Evolutionary conservation across 23 red algal genomes (phyloP).

Genomic region (Gracilaria gracilis): DNA sequence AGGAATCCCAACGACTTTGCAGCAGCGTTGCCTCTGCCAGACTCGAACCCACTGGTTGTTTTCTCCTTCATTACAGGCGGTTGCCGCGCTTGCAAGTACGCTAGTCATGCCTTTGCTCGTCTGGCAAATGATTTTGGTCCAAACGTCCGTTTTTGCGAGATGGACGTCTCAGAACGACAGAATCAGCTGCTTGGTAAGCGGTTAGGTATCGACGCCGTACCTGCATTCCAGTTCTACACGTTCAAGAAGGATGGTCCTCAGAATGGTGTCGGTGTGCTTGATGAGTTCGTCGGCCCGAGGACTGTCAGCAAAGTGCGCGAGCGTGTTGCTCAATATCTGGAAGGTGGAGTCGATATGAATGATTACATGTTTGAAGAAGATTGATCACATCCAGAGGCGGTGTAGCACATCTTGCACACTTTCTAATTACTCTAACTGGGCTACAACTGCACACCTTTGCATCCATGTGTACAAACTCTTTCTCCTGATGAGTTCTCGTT

Average conservation of each 20-base stretch:
- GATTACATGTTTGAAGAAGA: conserved; percentile 46
- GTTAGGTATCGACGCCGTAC: conserved; percentile 41
- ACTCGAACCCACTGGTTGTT: conserved; percentile 30
- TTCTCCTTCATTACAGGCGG: conserved; percentile 43
- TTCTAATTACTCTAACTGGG: not conserved
- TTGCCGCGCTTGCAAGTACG: conserved; percentile 54
- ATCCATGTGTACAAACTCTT: too few species aligned
- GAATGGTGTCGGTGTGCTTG: conserved; percentile 37
- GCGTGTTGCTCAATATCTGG: conserved; percentile 23
- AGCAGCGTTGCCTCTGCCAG: conserved; percentile 23
- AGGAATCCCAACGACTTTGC: conserved; percentile 38
- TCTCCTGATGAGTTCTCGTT: too few species aligned
- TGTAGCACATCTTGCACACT: not conserved
- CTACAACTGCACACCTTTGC: not conserved
- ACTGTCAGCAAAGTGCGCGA: conserved; percentile 40
- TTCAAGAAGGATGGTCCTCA: conserved; percentile 27
- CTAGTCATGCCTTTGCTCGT: conserved; percentile 39
- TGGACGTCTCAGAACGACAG: conserved; percentile 52
- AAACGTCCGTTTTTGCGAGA: conserved; percentile 37
- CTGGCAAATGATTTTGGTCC: conserved; percentile 37
- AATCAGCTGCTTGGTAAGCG: conserved; percentile 35
- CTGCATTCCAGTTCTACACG: conserved; percentile 51
- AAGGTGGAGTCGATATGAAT: conserved; percentile 38
- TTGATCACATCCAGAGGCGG: not conserved
- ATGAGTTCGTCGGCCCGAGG: conserved; percentile 54